A percentile compares a stretch with the other conserved stretches of the same genome.
Evolutionary conservation across 345 rosid genomes (phyloP).

Genomic region (Hibiscus mutabilis): DNA sequence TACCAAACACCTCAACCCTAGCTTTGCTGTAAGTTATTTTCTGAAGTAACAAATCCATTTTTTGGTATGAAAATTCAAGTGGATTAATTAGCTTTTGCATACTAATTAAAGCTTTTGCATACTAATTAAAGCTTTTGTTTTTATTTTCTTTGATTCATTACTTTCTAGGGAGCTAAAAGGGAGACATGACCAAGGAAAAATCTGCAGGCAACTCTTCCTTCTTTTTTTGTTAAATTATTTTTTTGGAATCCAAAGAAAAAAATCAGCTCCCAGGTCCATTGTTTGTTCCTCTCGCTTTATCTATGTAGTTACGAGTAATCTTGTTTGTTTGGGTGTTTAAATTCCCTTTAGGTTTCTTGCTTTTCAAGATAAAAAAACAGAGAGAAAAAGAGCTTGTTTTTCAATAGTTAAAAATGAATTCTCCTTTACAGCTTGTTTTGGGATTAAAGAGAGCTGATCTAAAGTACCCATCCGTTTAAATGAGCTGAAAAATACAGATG

Average conservation of each 20-base stretch:
- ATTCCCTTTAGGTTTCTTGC: background rate
- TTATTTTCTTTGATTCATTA: background rate
- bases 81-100: background rate
- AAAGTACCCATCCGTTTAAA: conserved; percentile 1
- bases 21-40: conserved; percentile 7
- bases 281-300: background rate
- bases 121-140: background rate
- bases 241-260: background rate
- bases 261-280: background rate
- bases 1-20: conserved; percentile 17
- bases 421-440: background rate
- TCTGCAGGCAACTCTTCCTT: background rate
- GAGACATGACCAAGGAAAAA: background rate
- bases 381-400: background rate
- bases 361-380: background rate
- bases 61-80: background rate
- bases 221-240: background rate
- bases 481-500: conserved; percentile 4
- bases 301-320: background rate
- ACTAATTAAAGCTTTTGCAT: background rate
- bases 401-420: background rate
- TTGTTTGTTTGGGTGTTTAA: background rate
- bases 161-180: background rate
- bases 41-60: background rate
- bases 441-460: conserved; percentile 15